phyloP scores from a whole-genome alignment of 2,329 filamentous ascomycete species.

The Arthroderma sp. region DNA sequence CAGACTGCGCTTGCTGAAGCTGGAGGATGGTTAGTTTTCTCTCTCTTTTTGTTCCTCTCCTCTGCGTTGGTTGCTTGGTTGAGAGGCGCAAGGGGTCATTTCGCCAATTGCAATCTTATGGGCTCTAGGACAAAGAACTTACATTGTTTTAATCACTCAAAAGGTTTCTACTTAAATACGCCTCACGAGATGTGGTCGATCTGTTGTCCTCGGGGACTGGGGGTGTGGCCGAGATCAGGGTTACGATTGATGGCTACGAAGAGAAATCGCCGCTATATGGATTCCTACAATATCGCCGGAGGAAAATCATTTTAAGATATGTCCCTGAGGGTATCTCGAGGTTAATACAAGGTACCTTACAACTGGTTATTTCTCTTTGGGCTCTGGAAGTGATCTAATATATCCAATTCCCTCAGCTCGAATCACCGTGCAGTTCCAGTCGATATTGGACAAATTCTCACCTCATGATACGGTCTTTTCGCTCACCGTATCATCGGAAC shows the following conservation, averaged over 20 bases:
- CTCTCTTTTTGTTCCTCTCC: constrained; percentile 4
- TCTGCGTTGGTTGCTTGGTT: background rate
- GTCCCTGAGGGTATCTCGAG: constrained; percentile 82
- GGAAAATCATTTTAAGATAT: constrained; percentile 86
- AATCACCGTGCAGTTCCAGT: constrained; percentile 56
- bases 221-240: constrained; percentile 72
- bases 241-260: constrained; percentile 61
- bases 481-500: constrained; percentile 58
- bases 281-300: constrained; percentile 74
- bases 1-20: constrained; percentile 66
- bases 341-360: constrained; percentile 66
- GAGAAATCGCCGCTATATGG: constrained; percentile 85
- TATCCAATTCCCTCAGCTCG: constrained; percentile 46
- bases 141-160: constrained; percentile 11
- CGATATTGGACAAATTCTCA: constrained; percentile 44
- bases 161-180: constrained; percentile 93
- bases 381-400: constrained; percentile 2
- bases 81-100: background rate
- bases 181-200: constrained; percentile 73
- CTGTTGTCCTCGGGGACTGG: constrained; percentile 63
- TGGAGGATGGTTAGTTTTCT: constrained; percentile 71
- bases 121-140: background rate
- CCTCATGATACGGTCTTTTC: constrained; percentile 78
- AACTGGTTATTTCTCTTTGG: too few species aligned
- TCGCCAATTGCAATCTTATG: background rate